phyloP scores from a whole-genome alignment of 108 stramenopile genomes.

The Schizochytrium sp. region DNA sequence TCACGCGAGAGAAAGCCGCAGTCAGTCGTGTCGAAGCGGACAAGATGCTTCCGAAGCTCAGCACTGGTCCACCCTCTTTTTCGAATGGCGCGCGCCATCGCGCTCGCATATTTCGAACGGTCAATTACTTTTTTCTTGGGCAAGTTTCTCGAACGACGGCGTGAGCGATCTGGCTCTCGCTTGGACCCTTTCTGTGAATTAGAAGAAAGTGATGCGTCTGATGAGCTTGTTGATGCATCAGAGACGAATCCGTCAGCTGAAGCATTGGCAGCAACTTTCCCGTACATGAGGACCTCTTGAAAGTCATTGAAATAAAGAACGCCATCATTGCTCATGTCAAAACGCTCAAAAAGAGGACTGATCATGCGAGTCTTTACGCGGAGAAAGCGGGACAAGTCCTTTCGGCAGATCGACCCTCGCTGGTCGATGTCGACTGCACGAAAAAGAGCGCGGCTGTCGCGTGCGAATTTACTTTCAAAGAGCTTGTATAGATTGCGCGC shows the following conservation, averaged over 20 bases:
- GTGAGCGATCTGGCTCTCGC: no score
- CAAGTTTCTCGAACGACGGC: no score
- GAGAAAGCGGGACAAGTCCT: neutral
- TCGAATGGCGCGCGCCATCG: neutral
- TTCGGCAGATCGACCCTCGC: neutral
- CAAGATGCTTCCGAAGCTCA: neutral
- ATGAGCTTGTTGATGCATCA: no score
- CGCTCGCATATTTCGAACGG: neutral
- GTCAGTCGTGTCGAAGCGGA: neutral
- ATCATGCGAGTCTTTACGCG: neutral
- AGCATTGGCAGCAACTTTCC: neutral
- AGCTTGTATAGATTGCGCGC: neutral
- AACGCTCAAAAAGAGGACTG: neutral
- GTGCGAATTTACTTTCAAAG: neutral
- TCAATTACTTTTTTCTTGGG: no score
- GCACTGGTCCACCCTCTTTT: neutral
- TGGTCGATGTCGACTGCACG: neutral
- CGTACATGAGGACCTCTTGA: neutral
- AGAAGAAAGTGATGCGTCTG: no score
- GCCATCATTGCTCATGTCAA: neutral
- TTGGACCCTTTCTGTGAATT: no score
- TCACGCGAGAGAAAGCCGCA: neutral
- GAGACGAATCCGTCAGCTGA: no score
- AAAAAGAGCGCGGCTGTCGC: neutral
- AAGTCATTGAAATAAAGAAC: neutral